phyloP scores from a whole-genome alignment of 208 protist species.

The Vickermania spadyakhi region DNA sequence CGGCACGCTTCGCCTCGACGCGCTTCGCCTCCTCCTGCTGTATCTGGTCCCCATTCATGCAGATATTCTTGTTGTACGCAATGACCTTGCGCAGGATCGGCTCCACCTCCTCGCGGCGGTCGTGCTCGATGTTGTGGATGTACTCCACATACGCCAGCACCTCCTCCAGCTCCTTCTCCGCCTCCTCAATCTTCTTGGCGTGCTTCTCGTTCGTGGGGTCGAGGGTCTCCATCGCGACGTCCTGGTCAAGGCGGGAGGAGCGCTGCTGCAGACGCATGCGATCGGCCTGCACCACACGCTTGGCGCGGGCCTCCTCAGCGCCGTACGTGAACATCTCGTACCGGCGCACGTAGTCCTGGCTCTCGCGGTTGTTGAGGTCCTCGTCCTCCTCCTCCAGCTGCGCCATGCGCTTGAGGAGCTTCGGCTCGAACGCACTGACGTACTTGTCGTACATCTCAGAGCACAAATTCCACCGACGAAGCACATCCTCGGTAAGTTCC shows the following conservation, averaged over 20 bases:
- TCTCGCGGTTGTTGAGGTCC: conserved; percentile 54
- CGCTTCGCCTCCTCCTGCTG: neutral
- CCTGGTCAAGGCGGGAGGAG: conserved; percentile 29
- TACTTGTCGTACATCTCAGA: conserved; percentile 64
- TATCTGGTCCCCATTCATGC: conserved; percentile 4
- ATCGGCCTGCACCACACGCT: conserved; percentile 57
- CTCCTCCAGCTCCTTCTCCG: conserved; percentile 45
- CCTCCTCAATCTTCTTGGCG: conserved; percentile 25
- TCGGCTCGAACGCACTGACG: conserved; percentile 85
- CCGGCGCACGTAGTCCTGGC: conserved; percentile 58
- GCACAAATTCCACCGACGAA: conserved; percentile 27
- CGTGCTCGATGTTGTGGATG: conserved; percentile 39
- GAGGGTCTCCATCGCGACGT: conserved; percentile 34
- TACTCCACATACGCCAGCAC: conserved; percentile 54
- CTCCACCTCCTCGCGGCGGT: conserved; percentile 59
- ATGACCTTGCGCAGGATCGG: conserved; percentile 53
- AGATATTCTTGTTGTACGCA: conserved; percentile 24
- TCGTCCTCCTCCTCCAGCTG: conserved; percentile 74
- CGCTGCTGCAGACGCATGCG: conserved; percentile 49
- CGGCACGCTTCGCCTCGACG: neutral
- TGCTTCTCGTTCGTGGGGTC: conserved; percentile 43
- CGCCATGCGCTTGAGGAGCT: conserved; percentile 81
- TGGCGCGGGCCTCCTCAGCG: conserved; percentile 66
- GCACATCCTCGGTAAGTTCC: conserved; percentile 38
- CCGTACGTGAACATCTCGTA: conserved; percentile 73